Base-by-base conservation (phyloP, 2,329 filamentous ascomycete species). In the Pyricularia sp. region DNA sequence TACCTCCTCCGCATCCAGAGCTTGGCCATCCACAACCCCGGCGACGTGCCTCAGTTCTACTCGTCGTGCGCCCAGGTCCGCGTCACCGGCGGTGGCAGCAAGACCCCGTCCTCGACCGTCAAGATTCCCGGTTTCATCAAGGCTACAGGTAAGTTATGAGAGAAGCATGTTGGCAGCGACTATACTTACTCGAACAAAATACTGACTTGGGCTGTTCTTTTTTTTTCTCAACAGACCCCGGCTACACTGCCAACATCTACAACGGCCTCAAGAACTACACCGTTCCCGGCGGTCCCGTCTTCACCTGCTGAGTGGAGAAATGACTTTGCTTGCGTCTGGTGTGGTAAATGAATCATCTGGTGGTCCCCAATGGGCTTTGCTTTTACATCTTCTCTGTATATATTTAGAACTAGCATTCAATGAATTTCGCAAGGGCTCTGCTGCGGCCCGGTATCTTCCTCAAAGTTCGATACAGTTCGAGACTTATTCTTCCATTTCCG, bases 1-100 rank as follows among this genome's bases (percentile, higher is more conserved):
- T 89, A 89, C 74, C 83, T 89, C 42, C 79, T 88, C 36, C 81
- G 86, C 58, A 84, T 87, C 74, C 86, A 88, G 69, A 81, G 85
- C 68, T 83, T 90, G 67, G 88, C 84, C 28, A 85, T 90, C 67
- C 88, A 90, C 79, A 83, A 84, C 70, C 81, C 80, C 1, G 80
- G 80, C 4, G 77, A 77, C 20, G 80, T 79, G 68, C 80, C 81
- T 20, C 79, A 84, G 74, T 82, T 86, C 73, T 84, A 84, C 71
- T 75, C 80, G 66, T 79, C 77, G 68, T 85, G 83, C 72, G 82
- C 80, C 0, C 82, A 84, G 71, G 74, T 84, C 71, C 80, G 78
- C 63, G 79, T 84, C n/a, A 76, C 77, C 0, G 81, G 81, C 33
- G 81, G 81, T 59, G 75, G 76, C 36, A 77, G 73, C 69, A 73